Conservation (phyloP, 768 basidiomycete species). For the Pleurotus giganteus region DNA sequence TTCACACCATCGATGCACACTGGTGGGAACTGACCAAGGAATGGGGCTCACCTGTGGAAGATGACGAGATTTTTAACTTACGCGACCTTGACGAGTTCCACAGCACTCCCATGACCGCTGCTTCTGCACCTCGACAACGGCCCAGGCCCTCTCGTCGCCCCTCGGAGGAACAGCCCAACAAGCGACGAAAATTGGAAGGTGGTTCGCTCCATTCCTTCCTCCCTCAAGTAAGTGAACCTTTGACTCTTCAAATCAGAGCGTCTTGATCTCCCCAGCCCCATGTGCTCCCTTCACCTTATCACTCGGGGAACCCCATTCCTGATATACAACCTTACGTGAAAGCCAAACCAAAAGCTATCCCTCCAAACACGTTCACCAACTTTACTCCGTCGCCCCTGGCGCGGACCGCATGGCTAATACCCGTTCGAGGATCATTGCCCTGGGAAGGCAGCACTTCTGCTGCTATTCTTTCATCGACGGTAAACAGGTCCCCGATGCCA, state of each 20-base stretch:
- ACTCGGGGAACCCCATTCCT: slow-evolving; percentile 18
- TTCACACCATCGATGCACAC: not conserved
- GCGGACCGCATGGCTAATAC: slow-evolving; percentile 57
- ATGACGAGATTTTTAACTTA: not conserved
- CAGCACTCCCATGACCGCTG: slow-evolving; percentile 8
- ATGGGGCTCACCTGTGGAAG: slow-evolving; percentile 4
- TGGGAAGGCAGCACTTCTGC: slow-evolving; percentile 46
- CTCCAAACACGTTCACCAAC: slow-evolving; percentile 27
- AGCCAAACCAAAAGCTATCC: slow-evolving; percentile 32
- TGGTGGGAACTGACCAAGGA: not conserved
- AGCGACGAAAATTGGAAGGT: slow-evolving; percentile 33
- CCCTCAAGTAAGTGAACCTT: slow-evolving; percentile 39
- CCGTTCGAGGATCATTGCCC: slow-evolving; percentile 50
- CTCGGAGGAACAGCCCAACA: slow-evolving; percentile 17
- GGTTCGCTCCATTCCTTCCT: slow-evolving; percentile 35
- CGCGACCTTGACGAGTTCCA: slow-evolving; percentile 3
- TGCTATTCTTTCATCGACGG: slow-evolving; percentile 30
- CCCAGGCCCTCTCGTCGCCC: not conserved
- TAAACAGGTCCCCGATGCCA: slow-evolving; percentile 11
- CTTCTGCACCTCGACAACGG: not conserved
- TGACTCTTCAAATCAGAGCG: slow-evolving; percentile 18
- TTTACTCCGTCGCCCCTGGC: slow-evolving; percentile 29
- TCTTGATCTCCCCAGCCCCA: slow-evolving; percentile 30
- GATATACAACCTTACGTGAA: slow-evolving; percentile 32
- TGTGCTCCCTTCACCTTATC: slow-evolving; percentile 26